phyloP scores from a whole-genome alignment of 106 monocot genomes.

The Allium cepa region DNA sequence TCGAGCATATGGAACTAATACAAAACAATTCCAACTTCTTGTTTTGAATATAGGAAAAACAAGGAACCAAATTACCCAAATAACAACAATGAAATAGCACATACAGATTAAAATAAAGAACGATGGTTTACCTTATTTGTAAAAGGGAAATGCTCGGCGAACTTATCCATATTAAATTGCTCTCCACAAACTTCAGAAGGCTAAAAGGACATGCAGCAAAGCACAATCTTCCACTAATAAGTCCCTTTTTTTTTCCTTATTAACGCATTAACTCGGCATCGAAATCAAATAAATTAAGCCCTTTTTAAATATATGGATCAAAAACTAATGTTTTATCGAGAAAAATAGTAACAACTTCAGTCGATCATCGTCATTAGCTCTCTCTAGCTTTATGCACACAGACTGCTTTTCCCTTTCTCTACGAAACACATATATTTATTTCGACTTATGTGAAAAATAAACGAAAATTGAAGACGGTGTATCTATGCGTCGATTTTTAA shows the following conservation, averaged over 20 bases:
- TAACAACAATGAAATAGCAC: background rate
- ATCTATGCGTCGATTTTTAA: too few relatives aligned
- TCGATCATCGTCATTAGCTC: too few relatives aligned
- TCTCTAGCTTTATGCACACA: too few relatives aligned
- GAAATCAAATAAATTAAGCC: too few relatives aligned
- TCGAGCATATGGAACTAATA: background rate
- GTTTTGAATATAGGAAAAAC: background rate
- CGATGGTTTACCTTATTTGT: slow-evolving; percentile 1
- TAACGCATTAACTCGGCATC: background rate
- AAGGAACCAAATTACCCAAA: background rate
- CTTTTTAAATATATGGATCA: too few relatives aligned
- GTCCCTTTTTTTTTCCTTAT: background rate
- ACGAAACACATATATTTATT: too few relatives aligned
- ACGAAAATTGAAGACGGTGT: too few relatives aligned
- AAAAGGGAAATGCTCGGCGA: background rate
- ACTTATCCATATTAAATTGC: background rate
- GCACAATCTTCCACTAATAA: slow-evolving; percentile 1
- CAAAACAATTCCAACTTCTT: slow-evolving; percentile 8
- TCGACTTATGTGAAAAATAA: too few relatives aligned
- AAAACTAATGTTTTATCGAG: too few relatives aligned
- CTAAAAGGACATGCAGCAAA: background rate
- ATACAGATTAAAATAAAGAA: too few relatives aligned
- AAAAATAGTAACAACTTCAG: too few relatives aligned
- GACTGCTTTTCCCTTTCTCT: too few relatives aligned
- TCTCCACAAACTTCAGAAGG: background rate